phyloP scores from a whole-genome alignment of 208 protist species.

The Herpetomonas tarakana region DNA sequence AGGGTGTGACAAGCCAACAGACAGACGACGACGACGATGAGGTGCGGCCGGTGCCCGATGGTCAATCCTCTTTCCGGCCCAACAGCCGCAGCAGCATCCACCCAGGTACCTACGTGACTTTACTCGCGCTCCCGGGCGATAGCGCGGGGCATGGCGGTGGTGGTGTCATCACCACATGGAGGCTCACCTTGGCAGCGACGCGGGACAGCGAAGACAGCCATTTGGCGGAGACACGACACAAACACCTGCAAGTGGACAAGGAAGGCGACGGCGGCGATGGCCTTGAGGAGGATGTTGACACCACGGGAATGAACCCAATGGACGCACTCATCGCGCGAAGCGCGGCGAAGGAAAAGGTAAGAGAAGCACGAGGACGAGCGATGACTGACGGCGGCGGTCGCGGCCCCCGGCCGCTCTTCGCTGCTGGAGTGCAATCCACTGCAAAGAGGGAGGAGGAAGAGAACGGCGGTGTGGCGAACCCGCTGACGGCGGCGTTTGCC shows the following conservation, averaged over 20 bases:
- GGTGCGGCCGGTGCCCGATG: not conserved
- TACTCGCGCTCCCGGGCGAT: not conserved
- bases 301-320: constrained; percentile 26
- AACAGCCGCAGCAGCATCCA: no score
- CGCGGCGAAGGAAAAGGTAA: constrained; percentile 12
- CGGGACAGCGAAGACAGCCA: not conserved
- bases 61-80: no score
- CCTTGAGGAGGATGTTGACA: constrained; percentile 4
- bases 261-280: not conserved
- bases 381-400: not conserved
- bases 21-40: constrained; percentile 4
- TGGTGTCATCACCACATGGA: not conserved
- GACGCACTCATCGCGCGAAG: constrained; percentile 34
- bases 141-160: not conserved
- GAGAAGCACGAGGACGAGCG: not conserved
- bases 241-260: not conserved
- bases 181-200: not conserved
- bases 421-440: not conserved
- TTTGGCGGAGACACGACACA: no score
- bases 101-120: not conserved
- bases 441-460: not conserved
- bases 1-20: constrained; percentile 3
- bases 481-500: not conserved
- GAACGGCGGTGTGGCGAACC: not conserved
- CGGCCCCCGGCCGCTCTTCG: not conserved